Percentiles rank a stretch among this genome's conserved stretches.
Conservation (phyloP, 1,139 yeast genomes). For the Eremothecium coryli region DNA sequence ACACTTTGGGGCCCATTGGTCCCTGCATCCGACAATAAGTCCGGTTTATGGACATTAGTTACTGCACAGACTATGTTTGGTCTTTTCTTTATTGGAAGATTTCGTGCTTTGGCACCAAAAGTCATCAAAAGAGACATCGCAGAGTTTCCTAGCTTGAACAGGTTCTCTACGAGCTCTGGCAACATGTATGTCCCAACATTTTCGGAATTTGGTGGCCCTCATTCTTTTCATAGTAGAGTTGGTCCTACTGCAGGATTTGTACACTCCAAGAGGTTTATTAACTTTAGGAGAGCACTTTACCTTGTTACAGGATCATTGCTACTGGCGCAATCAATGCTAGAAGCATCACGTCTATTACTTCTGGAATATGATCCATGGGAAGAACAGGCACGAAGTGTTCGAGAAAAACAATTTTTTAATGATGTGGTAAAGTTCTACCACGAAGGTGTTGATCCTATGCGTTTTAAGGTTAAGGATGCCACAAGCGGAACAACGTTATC, state of each 20-base stretch:
- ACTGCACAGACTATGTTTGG: slow-evolving; percentile 43
- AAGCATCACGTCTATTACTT: slow-evolving; percentile 39
- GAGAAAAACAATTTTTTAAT: slow-evolving; percentile 31
- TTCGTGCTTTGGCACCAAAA: slow-evolving; percentile 16
- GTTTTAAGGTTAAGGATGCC: slow-evolving; percentile 28
- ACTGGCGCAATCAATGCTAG: slow-evolving; percentile 33
- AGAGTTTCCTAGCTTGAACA: slow-evolving; percentile 28
- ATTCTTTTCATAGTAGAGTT: slow-evolving; percentile 16
- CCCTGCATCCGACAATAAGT: slow-evolving; percentile 51
- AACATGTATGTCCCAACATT: slow-evolving; percentile 12
- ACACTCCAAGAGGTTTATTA: slow-evolving; percentile 13
- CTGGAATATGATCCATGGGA: slow-evolving; percentile 56
- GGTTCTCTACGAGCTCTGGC: slow-evolving; percentile 27
- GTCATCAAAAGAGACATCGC: slow-evolving; percentile 24
- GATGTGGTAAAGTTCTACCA: slow-evolving; percentile 29
- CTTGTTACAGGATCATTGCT: slow-evolving; percentile 22
- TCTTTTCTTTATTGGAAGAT: slow-evolving; percentile 23
- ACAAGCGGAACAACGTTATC: slow-evolving; percentile 24
- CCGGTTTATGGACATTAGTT: slow-evolving; percentile 41
- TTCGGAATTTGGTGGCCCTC: slow-evolving; percentile 19
- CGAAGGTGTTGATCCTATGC: slow-evolving; percentile 30
- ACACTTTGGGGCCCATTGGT: slow-evolving; percentile 54
- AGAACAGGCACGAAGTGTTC: slow-evolving; percentile 42
- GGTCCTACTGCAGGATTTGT: slow-evolving; percentile 10
- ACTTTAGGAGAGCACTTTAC: slow-evolving; percentile 19